Evolutionary conservation across 2,329 filamentous ascomycete genomes (phyloP).

Genomic region (Xylariomycetidae sp.): DNA sequence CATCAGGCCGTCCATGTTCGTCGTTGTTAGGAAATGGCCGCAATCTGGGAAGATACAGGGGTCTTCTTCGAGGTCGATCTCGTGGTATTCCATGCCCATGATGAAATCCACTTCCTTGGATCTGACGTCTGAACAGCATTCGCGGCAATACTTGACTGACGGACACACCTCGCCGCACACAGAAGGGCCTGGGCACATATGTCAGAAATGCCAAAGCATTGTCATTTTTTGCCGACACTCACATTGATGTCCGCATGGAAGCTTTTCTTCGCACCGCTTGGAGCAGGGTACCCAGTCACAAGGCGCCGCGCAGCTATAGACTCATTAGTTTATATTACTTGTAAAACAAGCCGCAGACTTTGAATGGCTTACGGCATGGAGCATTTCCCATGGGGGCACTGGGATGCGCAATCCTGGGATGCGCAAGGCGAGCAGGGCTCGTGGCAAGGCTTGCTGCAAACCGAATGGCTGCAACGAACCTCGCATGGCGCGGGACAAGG

Average conservation of each 20-base stretch:
- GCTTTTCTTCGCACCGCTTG: conserved; percentile 44
- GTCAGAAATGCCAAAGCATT: neutral
- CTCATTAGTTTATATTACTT: neutral
- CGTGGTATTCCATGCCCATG: conserved; percentile 36
- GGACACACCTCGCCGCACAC: conserved; percentile 62
- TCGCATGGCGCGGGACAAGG: conserved; percentile 47
- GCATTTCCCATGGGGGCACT: conserved; percentile 44
- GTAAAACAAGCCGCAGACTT: too few relatives aligned
- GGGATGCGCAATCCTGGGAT: conserved; percentile 45
- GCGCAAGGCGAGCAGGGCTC: conserved; percentile 59
- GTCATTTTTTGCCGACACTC: conserved; percentile 5
- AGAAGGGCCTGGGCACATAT: conserved; percentile 26
- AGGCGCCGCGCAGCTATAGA: conserved; percentile 50
- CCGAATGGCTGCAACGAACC: conserved; percentile 49
- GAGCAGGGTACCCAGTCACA: conserved; percentile 63
- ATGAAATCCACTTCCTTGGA: conserved; percentile 50
- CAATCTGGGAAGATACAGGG: conserved; percentile 59
- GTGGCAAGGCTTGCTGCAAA: conserved; percentile 47
- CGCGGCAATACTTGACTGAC: conserved; percentile 45
- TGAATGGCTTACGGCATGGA: conserved; percentile 9
- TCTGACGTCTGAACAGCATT: conserved; percentile 42
- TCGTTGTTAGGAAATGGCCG: conserved; percentile 56
- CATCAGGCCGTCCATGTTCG: conserved; percentile 57
- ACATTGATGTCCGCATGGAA: conserved; percentile 58
- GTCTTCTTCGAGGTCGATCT: conserved; percentile 51